Evolutionary conservation across 352 stramenopile species (phyloP).

Genomic region (Phytophthora parvispora): DNA sequence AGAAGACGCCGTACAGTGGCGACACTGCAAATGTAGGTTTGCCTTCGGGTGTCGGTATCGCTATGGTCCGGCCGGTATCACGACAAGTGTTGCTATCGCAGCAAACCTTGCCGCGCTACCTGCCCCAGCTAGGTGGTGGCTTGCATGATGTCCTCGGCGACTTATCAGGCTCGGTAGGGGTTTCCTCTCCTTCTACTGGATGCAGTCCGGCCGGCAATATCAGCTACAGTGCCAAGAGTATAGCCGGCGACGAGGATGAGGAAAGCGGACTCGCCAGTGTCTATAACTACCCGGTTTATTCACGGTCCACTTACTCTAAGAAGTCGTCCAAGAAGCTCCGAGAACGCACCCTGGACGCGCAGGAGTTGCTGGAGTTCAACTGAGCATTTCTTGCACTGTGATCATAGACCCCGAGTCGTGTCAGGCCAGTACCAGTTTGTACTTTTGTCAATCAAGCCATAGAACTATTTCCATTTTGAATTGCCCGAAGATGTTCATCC

Average conservation of each 20-base stretch:
- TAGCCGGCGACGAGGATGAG: constrained; percentile 19
- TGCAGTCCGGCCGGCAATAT: constrained; percentile 1
- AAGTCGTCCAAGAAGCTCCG: constrained; percentile 63
- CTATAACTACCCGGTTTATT: constrained; percentile 74
- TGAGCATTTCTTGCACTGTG: constrained; percentile 40
- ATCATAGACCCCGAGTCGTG: constrained; percentile 18
- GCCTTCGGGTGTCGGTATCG: constrained; percentile 31
- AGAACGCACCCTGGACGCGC: constrained; percentile 43
- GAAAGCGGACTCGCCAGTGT: constrained; percentile 36
- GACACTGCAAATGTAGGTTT: constrained; percentile 27
- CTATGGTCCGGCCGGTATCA: constrained; percentile 54
- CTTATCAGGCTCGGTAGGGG: constrained; percentile 13
- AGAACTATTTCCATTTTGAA: neutral
- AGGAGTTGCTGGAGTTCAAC: constrained; percentile 65
- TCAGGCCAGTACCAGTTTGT: constrained; percentile 15
- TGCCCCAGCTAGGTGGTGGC: constrained; percentile 52
- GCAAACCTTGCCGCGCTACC: constrained; percentile 48
- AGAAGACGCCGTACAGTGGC: constrained; percentile 33
- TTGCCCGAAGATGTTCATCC: neutral
- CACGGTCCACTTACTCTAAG: constrained; percentile 42
- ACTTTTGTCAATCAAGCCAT: constrained; percentile 25
- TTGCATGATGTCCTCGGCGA: constrained; percentile 29
- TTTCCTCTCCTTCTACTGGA: constrained; percentile 18
- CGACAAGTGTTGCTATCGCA: constrained; percentile 48
- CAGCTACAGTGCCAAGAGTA: constrained; percentile 18